Evolutionary conservation across 371 early-diverging fungal genomes (phyloP).

Genomic region (Apophysomyces trapeziformis): DNA sequence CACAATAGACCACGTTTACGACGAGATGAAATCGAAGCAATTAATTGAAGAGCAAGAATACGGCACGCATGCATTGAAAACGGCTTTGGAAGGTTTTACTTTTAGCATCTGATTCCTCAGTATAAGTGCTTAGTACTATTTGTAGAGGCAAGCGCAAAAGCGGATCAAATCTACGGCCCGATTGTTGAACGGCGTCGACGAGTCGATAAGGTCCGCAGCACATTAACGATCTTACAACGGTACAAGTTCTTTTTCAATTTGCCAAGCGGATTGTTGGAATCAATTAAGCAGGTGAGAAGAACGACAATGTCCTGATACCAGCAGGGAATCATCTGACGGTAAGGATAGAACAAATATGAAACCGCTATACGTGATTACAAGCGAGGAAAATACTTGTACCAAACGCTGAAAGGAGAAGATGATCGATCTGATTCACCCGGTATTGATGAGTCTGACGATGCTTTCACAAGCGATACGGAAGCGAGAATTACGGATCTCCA

Average conservation of each 20-base stretch:
- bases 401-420: slow-evolving; percentile 45
- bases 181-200: slow-evolving; percentile 84
- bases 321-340: not conserved
- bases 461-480: slow-evolving; percentile 24
- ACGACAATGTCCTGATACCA: not conserved
- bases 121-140: not conserved
- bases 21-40: slow-evolving; percentile 86
- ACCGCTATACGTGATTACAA: slow-evolving; percentile 95
- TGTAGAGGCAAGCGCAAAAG: slow-evolving; percentile 68
- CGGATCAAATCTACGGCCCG: slow-evolving; percentile 86
- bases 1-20: slow-evolving; percentile 92
- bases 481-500: slow-evolving; percentile 61
- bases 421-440: slow-evolving; percentile 22
- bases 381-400: slow-evolving; percentile 81
- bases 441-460: slow-evolving; percentile 7
- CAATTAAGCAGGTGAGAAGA: slow-evolving; percentile 69
- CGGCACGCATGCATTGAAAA: slow-evolving; percentile 65
- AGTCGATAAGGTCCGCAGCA: slow-evolving; percentile 89
- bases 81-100: slow-evolving; percentile 36
- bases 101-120: not conserved
- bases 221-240: slow-evolving; percentile 86
- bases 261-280: slow-evolving; percentile 84
- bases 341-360: slow-evolving; percentile 79
- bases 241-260: slow-evolving; percentile 96
- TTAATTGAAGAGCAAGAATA: slow-evolving; percentile 79